Base-by-base conservation (phyloP, 164 flowering plant species). In the Magnolia changhungtana region DNA sequence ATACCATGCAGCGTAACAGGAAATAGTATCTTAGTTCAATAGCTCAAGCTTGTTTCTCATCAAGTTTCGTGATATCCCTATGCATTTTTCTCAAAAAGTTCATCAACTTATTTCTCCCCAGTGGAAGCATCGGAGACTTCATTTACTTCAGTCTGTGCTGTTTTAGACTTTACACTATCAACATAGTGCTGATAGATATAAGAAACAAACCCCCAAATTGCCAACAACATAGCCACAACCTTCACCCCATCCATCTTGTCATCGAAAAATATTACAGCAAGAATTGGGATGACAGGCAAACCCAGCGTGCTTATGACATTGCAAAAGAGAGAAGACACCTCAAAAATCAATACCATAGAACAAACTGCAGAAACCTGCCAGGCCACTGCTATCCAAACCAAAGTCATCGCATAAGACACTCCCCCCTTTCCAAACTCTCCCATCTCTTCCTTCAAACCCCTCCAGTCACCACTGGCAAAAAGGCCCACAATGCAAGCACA, bases 401-500 rank as follows among this genome's bases (percentile, higher is more conserved):
- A 68, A 76, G 76, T 79, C 83, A 82, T 73, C 45, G 81, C 76
- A 73, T 85, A 83, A 58, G 86, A 61, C n/a, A 76, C 67, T 51
- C 63, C 75, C 52, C 87, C 84, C 24, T 66, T 71, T 21, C 67
- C 24, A 63, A 78, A 85, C 10, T 75, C 70, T 27, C 67, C 77
- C 86, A 83, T 82, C 73, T 85, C 86, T 23, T 75, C 80, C 65
- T 76, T 79, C 72, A 85, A 68, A 16, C 23, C 70, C 63, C 63
- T 78, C 88, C 84, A 83, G 19, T 85, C 86, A 1, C 86, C 88
- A 73, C 86, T 84, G 6, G 78, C 85, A 74, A 85, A 85, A 29
- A 85, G 82, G 13, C 85, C 88, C 1, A 85, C 73, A 14, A 80
- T 16, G 18, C 81, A 70, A 67, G 27, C 78, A 73, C 76, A 75